These are phyloP conservation scores for Teratosphaeria epicoccoides DNA, from an alignment of 2,329 filamentous ascomycete species.

Conservation along the genomic window DNA sequence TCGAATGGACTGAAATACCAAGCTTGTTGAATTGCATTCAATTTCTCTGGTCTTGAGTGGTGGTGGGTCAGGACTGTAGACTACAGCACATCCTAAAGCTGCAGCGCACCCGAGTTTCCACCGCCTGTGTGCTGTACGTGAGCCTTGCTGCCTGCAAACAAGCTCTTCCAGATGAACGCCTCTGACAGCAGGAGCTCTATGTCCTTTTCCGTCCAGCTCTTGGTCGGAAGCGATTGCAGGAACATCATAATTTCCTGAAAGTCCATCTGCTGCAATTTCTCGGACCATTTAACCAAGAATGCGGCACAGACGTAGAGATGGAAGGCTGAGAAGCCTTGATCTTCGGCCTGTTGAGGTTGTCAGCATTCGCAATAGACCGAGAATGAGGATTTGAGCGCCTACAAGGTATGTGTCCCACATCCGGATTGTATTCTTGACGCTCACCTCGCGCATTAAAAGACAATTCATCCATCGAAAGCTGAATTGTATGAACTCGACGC, in stretches of 20 bases:
- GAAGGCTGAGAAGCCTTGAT: conserved; percentile 96
- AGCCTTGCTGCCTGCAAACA: conserved; percentile 89
- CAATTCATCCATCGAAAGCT: conserved; percentile 99
- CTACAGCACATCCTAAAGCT: conserved; percentile 7
- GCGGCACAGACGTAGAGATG: conserved; percentile 97
- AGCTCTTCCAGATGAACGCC: conserved; percentile 96
- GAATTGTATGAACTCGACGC: conserved; percentile 98
- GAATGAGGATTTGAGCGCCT: conserved; percentile 23
- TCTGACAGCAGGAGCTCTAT: conserved; percentile 92
- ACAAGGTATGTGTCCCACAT: conserved; percentile 99
- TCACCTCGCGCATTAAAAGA: conserved; percentile 93
- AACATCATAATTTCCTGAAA: conserved; percentile 99
- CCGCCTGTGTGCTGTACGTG: conserved; percentile 47
- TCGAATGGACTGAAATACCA: not conserved
- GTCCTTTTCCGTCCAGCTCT: conserved; percentile 94
- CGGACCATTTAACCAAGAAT: conserved; percentile 96
- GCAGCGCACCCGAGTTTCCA: conserved; percentile 8
- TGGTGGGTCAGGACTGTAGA: not conserved
- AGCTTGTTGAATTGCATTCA: no score
- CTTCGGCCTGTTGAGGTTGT: conserved; percentile 61
- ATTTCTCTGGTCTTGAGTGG: no score
- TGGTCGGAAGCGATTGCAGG: conserved; percentile 83
- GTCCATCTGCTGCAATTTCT: conserved; percentile 91
- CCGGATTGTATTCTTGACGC: conserved; percentile 87
- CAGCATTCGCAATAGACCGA: not conserved